These are phyloP conservation scores for Amphirosellinia nigrospora DNA, from an alignment of 495 filamentous ascomycete genomes.

Conservation along the genomic window DNA sequence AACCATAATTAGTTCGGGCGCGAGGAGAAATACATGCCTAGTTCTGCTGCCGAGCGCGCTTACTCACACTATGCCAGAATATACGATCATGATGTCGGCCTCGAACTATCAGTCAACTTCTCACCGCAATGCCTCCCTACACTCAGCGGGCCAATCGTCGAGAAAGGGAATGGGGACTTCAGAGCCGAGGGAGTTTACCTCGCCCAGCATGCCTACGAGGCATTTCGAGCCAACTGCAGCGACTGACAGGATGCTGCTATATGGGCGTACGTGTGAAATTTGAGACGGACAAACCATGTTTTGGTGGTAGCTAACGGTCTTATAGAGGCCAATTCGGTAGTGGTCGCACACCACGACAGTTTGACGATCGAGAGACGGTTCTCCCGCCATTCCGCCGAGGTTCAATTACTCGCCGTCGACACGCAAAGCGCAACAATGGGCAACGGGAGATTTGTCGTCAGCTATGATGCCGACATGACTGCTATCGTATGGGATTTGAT, in stretches of 20 bases:
- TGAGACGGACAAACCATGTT: background rate
- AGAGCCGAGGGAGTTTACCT: conserved; percentile 54
- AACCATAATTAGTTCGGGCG: background rate
- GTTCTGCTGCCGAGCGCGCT: conserved; percentile 13
- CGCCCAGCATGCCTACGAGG: conserved; percentile 58
- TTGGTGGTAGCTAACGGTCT: conserved; percentile 18
- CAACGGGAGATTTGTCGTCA: conserved; percentile 84
- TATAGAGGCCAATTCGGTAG: conserved; percentile 68
- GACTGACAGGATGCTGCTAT: conserved; percentile 85
- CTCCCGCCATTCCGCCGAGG: conserved; percentile 79
- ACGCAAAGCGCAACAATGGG: conserved; percentile 90
- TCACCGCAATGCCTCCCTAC: conserved; percentile 65
- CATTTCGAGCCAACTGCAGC: conserved; percentile 85
- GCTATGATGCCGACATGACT: conserved; percentile 88
- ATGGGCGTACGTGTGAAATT: conserved; percentile 58
- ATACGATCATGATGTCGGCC: conserved; percentile 50
- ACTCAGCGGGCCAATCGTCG: conserved; percentile 55
- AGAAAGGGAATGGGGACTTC: conserved; percentile 46
- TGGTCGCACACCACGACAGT: conserved; percentile 90
- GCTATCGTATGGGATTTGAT: conserved; percentile 97
- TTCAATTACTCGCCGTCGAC: conserved; percentile 84
- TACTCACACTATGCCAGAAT: conserved; percentile 38
- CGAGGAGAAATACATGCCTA: background rate
- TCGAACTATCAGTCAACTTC: conserved; percentile 48
- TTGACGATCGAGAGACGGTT: conserved; percentile 89